Base-by-base conservation (phyloP, 345 rosid species). In the Sapria himalayana region DNA sequence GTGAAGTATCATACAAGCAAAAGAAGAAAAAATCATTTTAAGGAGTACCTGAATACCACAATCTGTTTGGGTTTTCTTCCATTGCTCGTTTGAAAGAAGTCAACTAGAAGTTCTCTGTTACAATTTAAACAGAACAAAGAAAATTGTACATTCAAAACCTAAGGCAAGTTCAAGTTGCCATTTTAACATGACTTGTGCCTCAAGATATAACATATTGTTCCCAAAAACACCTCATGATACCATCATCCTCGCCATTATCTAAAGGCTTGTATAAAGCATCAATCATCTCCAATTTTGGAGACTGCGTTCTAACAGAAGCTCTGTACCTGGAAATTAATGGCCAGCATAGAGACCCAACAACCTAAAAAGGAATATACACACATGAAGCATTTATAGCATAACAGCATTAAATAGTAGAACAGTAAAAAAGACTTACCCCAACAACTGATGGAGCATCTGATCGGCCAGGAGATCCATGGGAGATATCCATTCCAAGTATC, bases 401-500 rank as follows among this genome's bases (percentile, higher is more conserved):
- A 25, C 22, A 19, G 11, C 36, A 15, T 20, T 7, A 25, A 11
- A 42, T 15, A 17, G 12, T n/a, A 17, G 15, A 7, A 20, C 6
- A 13, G 35, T 41, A 40, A 17, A 38, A 49, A 43, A 11, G 32
- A 51, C 25, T 50, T 74, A 81, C 94, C 49, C 94, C 94, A 27
- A 82, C 89, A 22, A 78, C 48, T 18, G 91, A 81, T 51, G 94
- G 93, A 41, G 59, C 42, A 65, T 74, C 70, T 20, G 82, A 62
- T 55, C 44, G 68, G 51, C 85, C 94, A 55, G 91, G 85, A 49
- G 94, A 61, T 19, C 94, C 91, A 55, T 79, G 98, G 44, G 94
- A 82, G 45, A 89, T 91, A 67, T 79, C 98, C 91, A 89, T 82
- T 22, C 98, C 98, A 64, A 89, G 60, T 56, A 89, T 89, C 62